Base-by-base conservation (phyloP, 257 asterid species). In the Penstemon barbatus region DNA sequence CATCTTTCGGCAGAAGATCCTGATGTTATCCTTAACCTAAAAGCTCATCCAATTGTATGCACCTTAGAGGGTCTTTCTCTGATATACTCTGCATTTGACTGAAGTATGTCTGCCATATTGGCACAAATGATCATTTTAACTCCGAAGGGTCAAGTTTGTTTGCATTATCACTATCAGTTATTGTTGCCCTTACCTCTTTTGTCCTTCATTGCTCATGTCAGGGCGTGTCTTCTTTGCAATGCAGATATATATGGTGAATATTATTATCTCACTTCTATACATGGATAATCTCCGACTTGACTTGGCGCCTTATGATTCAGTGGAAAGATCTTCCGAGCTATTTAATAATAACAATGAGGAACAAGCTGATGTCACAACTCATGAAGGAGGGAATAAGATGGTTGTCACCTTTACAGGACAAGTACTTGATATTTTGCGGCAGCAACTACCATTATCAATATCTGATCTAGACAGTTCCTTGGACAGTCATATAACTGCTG, bases 201-300 rank as follows among this genome's bases (percentile, higher is more conserved):
- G 6, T 70, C 70, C 72, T 53, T 62, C 19, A 49, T 70, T 65
- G 72, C 76, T 84, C 57, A 82, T 74, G 64, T 25, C 25, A 18
- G 56, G 66, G 41, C 12, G 65, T 71, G 57, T 79, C 69, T 37
- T 68, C 67, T 67, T 52, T 79, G 43, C 69, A 57, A 76, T 87
- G 89, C 96, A 93, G 97, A 79, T 93, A 82, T 79, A 90, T 78
- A 77, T 83, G 91, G 96, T 86, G 85, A 93, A 88, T 81, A 84
- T 88, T 69, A 78, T 87, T 70, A 83, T 88, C 65, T 90, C 99
- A 61, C 95, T 90, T 64, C 81, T 93, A 61, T 83, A 90, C 77
- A 88, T 93, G 92, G 95, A 88, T 86, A 87, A 82, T 81, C 84
- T 90, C 74, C 83, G 83, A 71, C 79, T 70, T 61, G 87, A 85